Evolutionary conservation across 2,329 filamentous ascomycete species (phyloP).

Genomic region (Colletotrichum sp.): DNA sequence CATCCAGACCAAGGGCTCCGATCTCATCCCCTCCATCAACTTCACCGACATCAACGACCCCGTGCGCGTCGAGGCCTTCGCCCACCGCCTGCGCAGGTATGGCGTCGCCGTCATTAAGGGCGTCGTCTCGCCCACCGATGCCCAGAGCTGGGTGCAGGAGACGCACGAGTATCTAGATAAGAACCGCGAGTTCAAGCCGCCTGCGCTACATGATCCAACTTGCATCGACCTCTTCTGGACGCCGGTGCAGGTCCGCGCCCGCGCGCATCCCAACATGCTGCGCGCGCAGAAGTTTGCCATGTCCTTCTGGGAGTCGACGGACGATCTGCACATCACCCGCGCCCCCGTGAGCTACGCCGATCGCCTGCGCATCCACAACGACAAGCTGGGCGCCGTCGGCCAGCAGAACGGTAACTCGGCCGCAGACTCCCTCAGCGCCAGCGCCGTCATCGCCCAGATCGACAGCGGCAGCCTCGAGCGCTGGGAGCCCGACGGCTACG

Average conservation of each 20-base stretch:
- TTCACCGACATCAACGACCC: slow-evolving; percentile 40
- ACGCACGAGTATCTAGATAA: slow-evolving; percentile 56
- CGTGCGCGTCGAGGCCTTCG: slow-evolving; percentile 28
- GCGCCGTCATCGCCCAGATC: slow-evolving; percentile 59
- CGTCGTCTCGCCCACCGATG: slow-evolving; percentile 32
- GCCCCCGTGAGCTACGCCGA: slow-evolving; percentile 67
- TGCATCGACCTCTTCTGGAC: slow-evolving; percentile 73
- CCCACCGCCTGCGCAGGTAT: slow-evolving; percentile 29
- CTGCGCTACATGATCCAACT: slow-evolving; percentile 66
- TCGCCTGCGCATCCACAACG: slow-evolving; percentile 56
- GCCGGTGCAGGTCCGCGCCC: slow-evolving; percentile 41
- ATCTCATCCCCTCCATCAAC: slow-evolving; percentile 46
- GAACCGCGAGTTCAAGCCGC: slow-evolving; percentile 49
- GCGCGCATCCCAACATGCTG: slow-evolving; percentile 43
- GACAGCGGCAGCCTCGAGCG: slow-evolving; percentile 70
- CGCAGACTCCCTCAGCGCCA: slow-evolving; percentile 47
- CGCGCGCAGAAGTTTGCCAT: slow-evolving; percentile 52
- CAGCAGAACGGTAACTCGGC: slow-evolving; percentile 36
- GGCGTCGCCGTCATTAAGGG: slow-evolving; percentile 36
- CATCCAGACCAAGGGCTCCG: slow-evolving; percentile 34
- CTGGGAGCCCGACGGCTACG: slow-evolving; percentile 70
- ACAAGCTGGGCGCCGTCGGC: slow-evolving; percentile 21
- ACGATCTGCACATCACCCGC: slow-evolving; percentile 47
- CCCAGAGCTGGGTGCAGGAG: slow-evolving; percentile 52
- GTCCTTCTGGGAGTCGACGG: slow-evolving; percentile 55